Conservation (phyloP, 768 basidiomycete species). For the Mrakia hoshinonis region DNA sequence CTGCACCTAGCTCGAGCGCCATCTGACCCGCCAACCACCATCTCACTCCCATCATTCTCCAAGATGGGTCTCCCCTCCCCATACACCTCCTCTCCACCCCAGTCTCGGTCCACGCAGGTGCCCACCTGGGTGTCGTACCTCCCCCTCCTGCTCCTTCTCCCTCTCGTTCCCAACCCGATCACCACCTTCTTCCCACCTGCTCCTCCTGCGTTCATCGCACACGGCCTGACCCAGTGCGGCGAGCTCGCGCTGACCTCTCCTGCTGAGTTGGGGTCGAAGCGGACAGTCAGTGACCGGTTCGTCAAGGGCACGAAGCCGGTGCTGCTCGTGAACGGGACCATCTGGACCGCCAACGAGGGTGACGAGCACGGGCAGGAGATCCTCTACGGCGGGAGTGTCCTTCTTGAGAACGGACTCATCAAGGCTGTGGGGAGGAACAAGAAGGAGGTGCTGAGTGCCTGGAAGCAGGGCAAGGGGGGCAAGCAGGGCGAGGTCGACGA, state of each 20-base stretch:
- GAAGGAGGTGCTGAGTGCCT: constrained; percentile 45
- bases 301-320: constrained; percentile 49
- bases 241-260: constrained; percentile 14
- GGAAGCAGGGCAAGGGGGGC: constrained; percentile 49
- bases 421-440: constrained; percentile 50
- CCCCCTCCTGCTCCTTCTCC: too few relatives aligned
- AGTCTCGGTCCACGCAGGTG: too few relatives aligned
- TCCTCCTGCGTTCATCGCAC: too few relatives aligned
- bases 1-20: too few relatives aligned
- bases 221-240: too few relatives aligned
- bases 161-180: too few relatives aligned
- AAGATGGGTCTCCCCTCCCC: too few relatives aligned
- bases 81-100: too few relatives aligned
- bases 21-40: too few relatives aligned
- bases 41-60: too few relatives aligned
- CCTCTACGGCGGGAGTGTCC: constrained; percentile 52
- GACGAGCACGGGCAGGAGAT: constrained; percentile 53
- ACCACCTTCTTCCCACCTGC: too few relatives aligned
- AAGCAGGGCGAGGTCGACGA: constrained; percentile 40
- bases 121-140: too few relatives aligned
- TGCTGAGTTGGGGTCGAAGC: constrained; percentile 28
- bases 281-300: constrained; percentile 37
- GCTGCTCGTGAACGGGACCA: constrained; percentile 58
- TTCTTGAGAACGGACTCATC: constrained; percentile 59
- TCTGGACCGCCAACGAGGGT: constrained; percentile 63